Evolutionary conservation across 306 rosid species (phyloP).

Genomic region (Trifolium dubium): DNA sequence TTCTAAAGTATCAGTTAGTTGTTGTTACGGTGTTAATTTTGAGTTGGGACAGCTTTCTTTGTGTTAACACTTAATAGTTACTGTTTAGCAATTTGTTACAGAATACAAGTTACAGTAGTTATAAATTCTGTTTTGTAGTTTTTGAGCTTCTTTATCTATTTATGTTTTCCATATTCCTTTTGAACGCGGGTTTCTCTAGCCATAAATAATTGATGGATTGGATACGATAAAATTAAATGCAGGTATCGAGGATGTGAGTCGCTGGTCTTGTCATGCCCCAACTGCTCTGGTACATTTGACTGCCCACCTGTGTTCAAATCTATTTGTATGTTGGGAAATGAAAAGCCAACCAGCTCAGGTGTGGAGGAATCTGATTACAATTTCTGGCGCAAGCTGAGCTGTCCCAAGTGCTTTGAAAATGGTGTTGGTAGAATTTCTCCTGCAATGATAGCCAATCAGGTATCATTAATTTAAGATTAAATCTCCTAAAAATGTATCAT

Average conservation of each 20-base stretch:
- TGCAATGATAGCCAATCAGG: conserved; percentile 86
- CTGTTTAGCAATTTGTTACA: not conserved
- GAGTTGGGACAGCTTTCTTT: conserved; percentile 4
- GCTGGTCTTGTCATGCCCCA: conserved; percentile 79
- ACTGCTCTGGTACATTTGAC: conserved; percentile 72
- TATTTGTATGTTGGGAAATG: conserved; percentile 52
- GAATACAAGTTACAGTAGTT: conserved; percentile 16
- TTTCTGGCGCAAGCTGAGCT: conserved; percentile 72
- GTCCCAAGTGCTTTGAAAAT: conserved; percentile 82
- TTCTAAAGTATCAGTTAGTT: conserved; percentile 29
- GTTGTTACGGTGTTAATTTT: conserved; percentile 29
- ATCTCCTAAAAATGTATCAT: conserved; percentile 9
- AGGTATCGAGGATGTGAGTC: conserved; percentile 86
- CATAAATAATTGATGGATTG: conserved; percentile 27
- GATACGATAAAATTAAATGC: conserved; percentile 47
- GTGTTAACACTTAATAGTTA: not conserved
- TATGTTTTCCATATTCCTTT: conserved; percentile 31
- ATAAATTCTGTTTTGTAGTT: not conserved
- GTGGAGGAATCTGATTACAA: conserved; percentile 51
- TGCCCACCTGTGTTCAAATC: conserved; percentile 77
- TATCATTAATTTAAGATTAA: conserved; percentile 33
- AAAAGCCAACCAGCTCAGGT: conserved; percentile 48
- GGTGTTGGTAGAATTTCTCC: conserved; percentile 70
- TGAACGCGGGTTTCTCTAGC: conserved; percentile 14
- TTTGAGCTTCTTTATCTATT: conserved; percentile 12